A percentile compares a stretch with the other conserved stretches of the same genome.
Evolutionary conservation across 176 grass and related monocot species (phyloP).

Genomic region (Secale cereale): DNA sequence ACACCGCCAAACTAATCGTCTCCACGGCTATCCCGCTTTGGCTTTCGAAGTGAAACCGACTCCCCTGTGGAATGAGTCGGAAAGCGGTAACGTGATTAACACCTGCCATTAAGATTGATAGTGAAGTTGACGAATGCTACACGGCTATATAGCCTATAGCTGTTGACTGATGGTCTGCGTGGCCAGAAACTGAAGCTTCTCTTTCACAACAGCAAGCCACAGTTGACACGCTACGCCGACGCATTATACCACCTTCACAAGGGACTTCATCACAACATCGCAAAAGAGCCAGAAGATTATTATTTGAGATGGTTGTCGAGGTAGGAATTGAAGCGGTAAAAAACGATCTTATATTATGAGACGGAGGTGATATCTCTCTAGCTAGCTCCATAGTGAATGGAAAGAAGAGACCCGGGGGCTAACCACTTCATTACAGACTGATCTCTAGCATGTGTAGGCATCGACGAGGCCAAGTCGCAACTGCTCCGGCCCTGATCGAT

Average conservation of each 20-base stretch:
- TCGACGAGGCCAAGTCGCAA: not conserved
- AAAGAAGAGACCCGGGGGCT: not conserved
- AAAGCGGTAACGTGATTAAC: not conserved
- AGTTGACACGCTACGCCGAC: slow-evolving; percentile 1
- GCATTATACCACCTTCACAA: not conserved
- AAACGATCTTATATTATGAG: too few relatives aligned
- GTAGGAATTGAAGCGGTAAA: not conserved
- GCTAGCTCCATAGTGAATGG: not conserved
- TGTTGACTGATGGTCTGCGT: not conserved
- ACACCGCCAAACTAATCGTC: not conserved
- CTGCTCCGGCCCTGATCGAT: not conserved
- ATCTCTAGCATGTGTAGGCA: not conserved
- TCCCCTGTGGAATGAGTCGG: not conserved
- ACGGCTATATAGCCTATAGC: not conserved
- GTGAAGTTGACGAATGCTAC: slow-evolving; percentile 6
- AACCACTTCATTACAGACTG: slow-evolving; percentile 1
- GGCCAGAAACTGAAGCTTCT: not conserved
- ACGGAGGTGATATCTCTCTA: too few relatives aligned
- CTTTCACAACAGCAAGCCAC: slow-evolving; percentile 12
- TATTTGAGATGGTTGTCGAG: not conserved
- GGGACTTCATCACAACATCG: not conserved
- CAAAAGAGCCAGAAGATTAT: too few relatives aligned
- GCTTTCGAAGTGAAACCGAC: not conserved
- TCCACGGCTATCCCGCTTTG: not conserved
- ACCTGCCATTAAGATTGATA: not conserved